A percentile compares a stretch with the other conserved stretches of the same genome.
Conservation (phyloP, 768 basidiomycete genomes). For the Neoboletus magnificus region DNA sequence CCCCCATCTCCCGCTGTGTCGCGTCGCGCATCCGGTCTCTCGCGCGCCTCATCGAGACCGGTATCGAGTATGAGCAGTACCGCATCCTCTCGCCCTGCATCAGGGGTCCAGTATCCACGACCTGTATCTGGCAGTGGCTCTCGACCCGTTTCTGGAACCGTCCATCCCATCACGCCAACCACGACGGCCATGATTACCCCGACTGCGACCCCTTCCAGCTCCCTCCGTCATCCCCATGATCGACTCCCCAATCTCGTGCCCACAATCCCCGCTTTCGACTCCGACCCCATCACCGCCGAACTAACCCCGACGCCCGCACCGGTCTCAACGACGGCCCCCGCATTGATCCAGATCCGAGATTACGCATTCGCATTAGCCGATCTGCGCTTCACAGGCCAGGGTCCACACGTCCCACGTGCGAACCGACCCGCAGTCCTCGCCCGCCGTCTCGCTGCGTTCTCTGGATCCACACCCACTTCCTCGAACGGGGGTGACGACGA, state of each 20-base stretch:
- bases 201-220: neutral
- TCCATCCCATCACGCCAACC: neutral
- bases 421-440: slow-evolving; percentile 34
- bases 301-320: neutral
- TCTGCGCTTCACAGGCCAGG: slow-evolving; percentile 42
- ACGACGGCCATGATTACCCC: neutral
- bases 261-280: neutral
- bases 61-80: slow-evolving; percentile 17
- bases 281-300: neutral
- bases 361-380: slow-evolving; percentile 43
- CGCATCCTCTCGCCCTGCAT: slow-evolving; percentile 19
- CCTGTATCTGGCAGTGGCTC: slow-evolving; percentile 5
- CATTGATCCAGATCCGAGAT: slow-evolving; percentile 47
- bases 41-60: slow-evolving; percentile 26
- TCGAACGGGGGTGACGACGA: slow-evolving; percentile 10
- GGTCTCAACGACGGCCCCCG: neutral
- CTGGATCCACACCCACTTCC: slow-evolving; percentile 7
- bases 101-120: slow-evolving; percentile 7
- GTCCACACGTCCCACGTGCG: slow-evolving; percentile 38
- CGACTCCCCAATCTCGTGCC: neutral
- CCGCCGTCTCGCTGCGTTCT: slow-evolving; percentile 26
- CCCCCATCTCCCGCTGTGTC: slow-evolving; percentile 58
- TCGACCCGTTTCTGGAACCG: neutral
- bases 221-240: neutral
- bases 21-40: slow-evolving; percentile 36